Percentiles rank a stretch among this genome's conserved stretches.
Conservation (phyloP, 1,284 basidiomycete genomes). For the Vanrija sp. region DNA sequence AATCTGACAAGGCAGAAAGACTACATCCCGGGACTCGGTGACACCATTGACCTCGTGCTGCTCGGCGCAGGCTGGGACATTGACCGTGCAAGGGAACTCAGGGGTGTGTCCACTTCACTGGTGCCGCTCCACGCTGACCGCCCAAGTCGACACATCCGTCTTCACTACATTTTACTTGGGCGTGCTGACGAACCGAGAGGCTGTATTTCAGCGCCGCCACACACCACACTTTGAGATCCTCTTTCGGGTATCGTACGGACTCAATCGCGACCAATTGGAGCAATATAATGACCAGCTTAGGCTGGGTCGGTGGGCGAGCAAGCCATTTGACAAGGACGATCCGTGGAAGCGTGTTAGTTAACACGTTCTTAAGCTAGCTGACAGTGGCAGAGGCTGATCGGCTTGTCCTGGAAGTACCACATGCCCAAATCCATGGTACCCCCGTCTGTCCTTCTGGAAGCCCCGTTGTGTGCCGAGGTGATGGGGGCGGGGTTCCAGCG, state of each 20-base stretch:
- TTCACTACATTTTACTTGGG: slow-evolving; percentile 76
- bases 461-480: slow-evolving; percentile 66
- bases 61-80: slow-evolving; percentile 74
- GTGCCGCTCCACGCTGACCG: not conserved
- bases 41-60: slow-evolving; percentile 70
- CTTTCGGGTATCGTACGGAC: slow-evolving; percentile 70
- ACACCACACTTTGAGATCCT: slow-evolving; percentile 64
- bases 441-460: slow-evolving; percentile 59
- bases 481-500: slow-evolving; percentile 78
- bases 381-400: slow-evolving; percentile 25
- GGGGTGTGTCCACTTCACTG: slow-evolving; percentile 54
- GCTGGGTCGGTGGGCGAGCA: slow-evolving; percentile 44
- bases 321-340: slow-evolving; percentile 35
- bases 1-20: slow-evolving; percentile 59
- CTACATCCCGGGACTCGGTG: slow-evolving; percentile 78
- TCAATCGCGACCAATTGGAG: slow-evolving; percentile 62
- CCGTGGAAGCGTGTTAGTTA: slow-evolving; percentile 34
- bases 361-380: not conserved
- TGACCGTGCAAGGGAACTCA: slow-evolving; percentile 66
- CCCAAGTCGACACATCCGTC: slow-evolving; percentile 62
- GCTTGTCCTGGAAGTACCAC: slow-evolving; percentile 57
- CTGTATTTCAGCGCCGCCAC: slow-evolving; percentile 18
- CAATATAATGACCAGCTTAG: slow-evolving; percentile 64
- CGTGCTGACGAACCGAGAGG: slow-evolving; percentile 35
- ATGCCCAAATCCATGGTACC: slow-evolving; percentile 53